Base-by-base conservation (phyloP, 768 basidiomycete genomes). In the Panaeolus papilionaceus region DNA sequence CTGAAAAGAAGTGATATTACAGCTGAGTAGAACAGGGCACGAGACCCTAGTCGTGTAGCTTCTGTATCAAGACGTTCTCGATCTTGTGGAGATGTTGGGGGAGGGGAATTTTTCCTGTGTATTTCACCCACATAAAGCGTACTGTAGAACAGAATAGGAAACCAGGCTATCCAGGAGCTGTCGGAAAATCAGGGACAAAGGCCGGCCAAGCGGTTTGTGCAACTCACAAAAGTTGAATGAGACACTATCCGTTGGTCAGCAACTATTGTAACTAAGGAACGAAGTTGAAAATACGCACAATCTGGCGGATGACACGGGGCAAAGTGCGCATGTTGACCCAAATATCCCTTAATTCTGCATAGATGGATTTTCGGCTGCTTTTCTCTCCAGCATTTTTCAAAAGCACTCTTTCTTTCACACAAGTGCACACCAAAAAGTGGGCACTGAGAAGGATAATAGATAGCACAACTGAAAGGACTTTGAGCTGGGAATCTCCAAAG, bases 141-240 rank as follows among this genome's bases (percentile, higher is more conserved):
- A 2, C 90, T 91, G 80, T 95, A 96, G 79, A 96, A 96, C 1
- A 97, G 83, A 28, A 95, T 80, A 0, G 96, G 96, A 74, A 97
- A 98, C 97, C 97, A 98, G 7, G 88, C 92, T 67, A 96, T 83
- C 89, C 89, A 96, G 11, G 89, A 85, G 68, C 93, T 94, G 66
- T 10, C 14, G 18, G 40, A 40, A 18, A n/a, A 38, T 58, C 5
- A 20, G n/a, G 7, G n/a, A 45, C 16, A 49, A 23, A 9, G 23
- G 20, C 2, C 3, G 5, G 33, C 6, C 16, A 14, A 7, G 3
- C 2, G 33, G 12, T 37, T 49, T 4, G 63, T 63, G n/a, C 2
- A 28, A 79, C 89, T 72, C 75, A 93, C 90, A 94, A 93, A 76
- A 93, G 92, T 78, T 94, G 92, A 20, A 93, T 88, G 33, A 91